Evolutionary conservation across 768 basidiomycete genomes (phyloP).

Genomic region (Pilatotrama ljubarskyi): DNA sequence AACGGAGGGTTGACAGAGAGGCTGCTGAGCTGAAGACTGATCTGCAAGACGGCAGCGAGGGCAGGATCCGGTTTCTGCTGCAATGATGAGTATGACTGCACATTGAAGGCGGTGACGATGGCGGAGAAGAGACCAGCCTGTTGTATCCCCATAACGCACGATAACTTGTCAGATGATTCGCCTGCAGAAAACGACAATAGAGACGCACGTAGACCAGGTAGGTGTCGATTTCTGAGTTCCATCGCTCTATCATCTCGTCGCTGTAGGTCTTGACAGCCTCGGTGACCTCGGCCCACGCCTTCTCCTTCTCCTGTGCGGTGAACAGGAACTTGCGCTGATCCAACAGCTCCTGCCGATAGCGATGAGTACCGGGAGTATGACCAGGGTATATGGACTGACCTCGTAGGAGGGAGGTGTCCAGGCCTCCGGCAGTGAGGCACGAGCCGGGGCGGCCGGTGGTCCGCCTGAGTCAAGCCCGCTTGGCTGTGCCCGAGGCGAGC

Average conservation of each 20-base stretch:
- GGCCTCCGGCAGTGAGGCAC: no score
- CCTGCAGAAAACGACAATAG: background rate
- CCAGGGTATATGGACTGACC: no score
- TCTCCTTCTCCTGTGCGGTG: background rate
- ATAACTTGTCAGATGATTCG: no score
- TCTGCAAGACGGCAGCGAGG: background rate
- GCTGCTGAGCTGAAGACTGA: constrained; percentile 10
- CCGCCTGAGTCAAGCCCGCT: no score
- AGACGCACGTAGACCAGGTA: background rate
- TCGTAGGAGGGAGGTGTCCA: no score
- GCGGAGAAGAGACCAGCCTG: constrained; percentile 31
- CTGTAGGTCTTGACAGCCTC: background rate
- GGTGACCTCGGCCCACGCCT: background rate
- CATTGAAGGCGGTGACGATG: constrained; percentile 26
- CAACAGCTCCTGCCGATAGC: background rate
- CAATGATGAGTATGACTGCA: constrained; percentile 22
- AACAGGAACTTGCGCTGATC: background rate
- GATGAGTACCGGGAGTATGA: no score
- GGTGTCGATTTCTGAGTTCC: background rate
- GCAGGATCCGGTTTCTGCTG: constrained; percentile 8
- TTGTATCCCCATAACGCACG: no score
- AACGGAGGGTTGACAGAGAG: constrained; percentile 8
- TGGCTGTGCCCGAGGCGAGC: no score
- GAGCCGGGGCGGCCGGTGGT: no score
- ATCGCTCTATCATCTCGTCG: background rate